Evolutionary conservation across 2,329 filamentous ascomycete genomes (phyloP).

Genomic region (Gliomastix tumulicola): DNA sequence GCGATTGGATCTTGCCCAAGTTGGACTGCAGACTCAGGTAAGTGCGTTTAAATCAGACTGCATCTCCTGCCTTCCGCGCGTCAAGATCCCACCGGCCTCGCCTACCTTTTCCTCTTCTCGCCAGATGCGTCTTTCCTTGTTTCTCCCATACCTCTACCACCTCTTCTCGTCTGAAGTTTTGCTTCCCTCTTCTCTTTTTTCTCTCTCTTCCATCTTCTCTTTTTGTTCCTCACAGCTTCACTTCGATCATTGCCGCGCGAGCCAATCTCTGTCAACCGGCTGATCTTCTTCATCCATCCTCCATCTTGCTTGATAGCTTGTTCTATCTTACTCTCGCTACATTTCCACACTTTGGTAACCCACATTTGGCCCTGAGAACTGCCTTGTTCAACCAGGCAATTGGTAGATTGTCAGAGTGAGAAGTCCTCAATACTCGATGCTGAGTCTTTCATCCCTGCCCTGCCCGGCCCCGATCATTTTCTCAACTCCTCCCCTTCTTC

Average conservation of each 20-base stretch:
- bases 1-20: too few species aligned
- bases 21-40: too few species aligned
- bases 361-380: conserved; percentile 26
- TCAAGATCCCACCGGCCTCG: background rate
- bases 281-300: conserved; percentile 20
- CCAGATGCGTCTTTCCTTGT: background rate
- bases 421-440: too few species aligned
- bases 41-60: too few species aligned
- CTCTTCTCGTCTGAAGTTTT: conserved; percentile 5
- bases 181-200: conserved; percentile 8
- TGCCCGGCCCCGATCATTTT: too few species aligned
- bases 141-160: conserved; percentile 1
- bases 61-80: background rate
- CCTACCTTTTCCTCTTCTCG: conserved; percentile 3
- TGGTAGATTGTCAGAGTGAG: conserved; percentile 6
- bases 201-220: conserved; percentile 12
- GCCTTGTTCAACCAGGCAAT: conserved; percentile 1
- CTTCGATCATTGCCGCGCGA: conserved; percentile 14
- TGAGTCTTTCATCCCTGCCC: too few species aligned
- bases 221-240: conserved; percentile 36
- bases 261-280: conserved; percentile 23
- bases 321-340: conserved; percentile 53
- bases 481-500: too few species aligned
- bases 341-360: conserved; percentile 45
- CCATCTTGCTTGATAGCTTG: conserved; percentile 54